A percentile compares a stretch with the other conserved stretches of the same genome.
phyloP scores from a whole-genome alignment of 2,329 filamentous ascomycete genomes.

The Proliferodiscus dingleyae region DNA sequence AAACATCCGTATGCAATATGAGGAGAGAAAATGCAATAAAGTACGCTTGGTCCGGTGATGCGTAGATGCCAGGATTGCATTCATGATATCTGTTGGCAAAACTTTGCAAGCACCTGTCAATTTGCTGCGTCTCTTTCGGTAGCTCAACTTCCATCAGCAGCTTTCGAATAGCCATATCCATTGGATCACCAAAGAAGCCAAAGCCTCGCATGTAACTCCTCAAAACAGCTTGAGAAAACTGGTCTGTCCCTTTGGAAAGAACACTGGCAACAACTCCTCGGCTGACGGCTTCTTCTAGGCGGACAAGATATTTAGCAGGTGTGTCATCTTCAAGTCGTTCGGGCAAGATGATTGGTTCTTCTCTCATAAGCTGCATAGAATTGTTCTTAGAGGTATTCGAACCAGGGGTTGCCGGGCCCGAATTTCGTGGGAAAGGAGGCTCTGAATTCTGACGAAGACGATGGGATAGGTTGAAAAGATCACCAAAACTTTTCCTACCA shows the following conservation, averaged over 20 bases:
- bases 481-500: constrained; percentile 90
- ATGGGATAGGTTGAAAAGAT: constrained; percentile 70
- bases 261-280: constrained; percentile 80
- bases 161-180: constrained; percentile 96
- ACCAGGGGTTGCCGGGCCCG: constrained; percentile 65
- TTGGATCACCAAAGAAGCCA: constrained; percentile 91
- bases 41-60: constrained; percentile 89
- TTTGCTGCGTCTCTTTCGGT: constrained; percentile 96
- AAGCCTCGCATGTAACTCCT: constrained; percentile 95
- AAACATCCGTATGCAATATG: constrained; percentile 96
- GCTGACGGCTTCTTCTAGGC: constrained; percentile 74
- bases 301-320: constrained; percentile 79
- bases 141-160: constrained; percentile 94
- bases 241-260: constrained; percentile 79
- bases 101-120: constrained; percentile 87
- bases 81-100: constrained; percentile 97
- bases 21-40: constrained; percentile 96
- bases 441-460: constrained; percentile 81
- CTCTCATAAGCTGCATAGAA: constrained; percentile 71
- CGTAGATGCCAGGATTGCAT: constrained; percentile 95
- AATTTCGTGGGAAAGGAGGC: constrained; percentile 58
- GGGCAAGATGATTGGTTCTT: constrained; percentile 69
- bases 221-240: constrained; percentile 77
- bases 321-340: constrained; percentile 83
- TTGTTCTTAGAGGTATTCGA: constrained; percentile 73